Conservation (phyloP, 2,329 filamentous ascomycete species). For the Alternaria longipes region DNA sequence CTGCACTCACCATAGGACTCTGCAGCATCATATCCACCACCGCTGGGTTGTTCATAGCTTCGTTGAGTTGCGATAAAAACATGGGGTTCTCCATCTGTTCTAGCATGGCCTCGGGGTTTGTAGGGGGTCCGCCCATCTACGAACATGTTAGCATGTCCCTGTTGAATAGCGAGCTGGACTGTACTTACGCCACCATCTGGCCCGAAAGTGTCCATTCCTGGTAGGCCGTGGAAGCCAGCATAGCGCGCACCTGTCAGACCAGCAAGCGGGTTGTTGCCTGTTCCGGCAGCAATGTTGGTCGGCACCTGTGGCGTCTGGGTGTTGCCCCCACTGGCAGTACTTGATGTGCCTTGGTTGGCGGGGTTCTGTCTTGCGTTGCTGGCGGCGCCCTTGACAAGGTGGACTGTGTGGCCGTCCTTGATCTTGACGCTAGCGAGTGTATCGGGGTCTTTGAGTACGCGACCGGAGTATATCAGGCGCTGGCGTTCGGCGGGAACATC, state of each 20-base stretch:
- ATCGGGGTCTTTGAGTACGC: slow-evolving; percentile 95
- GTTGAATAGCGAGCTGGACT: not conserved
- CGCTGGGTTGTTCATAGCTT: slow-evolving; percentile 93
- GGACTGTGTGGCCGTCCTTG: slow-evolving; percentile 93
- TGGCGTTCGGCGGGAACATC: slow-evolving; percentile 88
- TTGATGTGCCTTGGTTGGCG: slow-evolving; percentile 57
- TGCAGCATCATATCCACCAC: slow-evolving; percentile 82
- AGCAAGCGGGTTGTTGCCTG: slow-evolving; percentile 85
- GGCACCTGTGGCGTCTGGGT: slow-evolving; percentile 70
- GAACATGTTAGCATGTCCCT: slow-evolving; percentile 26
- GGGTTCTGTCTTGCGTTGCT: slow-evolving; percentile 76
- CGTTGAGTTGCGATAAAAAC: slow-evolving; percentile 87
- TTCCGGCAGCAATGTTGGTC: slow-evolving; percentile 80
- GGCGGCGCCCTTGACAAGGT: slow-evolving; percentile 94
- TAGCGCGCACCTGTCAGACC: slow-evolving; percentile 92
- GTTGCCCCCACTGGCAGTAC: slow-evolving; percentile 49
- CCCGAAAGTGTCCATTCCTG: slow-evolving; percentile 87
- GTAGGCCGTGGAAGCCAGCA: slow-evolving; percentile 89
- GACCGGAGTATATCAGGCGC: slow-evolving; percentile 95
- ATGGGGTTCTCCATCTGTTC: slow-evolving; percentile 89
- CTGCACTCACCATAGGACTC: slow-evolving; percentile 61
- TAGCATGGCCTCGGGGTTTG: slow-evolving; percentile 80
- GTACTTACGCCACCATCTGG: slow-evolving; percentile 90
- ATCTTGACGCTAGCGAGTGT: slow-evolving; percentile 88
- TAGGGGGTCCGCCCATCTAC: slow-evolving; percentile 93